Base-by-base conservation (phyloP, 1,284 basidiomycete genomes). In the Trametes sp. region DNA sequence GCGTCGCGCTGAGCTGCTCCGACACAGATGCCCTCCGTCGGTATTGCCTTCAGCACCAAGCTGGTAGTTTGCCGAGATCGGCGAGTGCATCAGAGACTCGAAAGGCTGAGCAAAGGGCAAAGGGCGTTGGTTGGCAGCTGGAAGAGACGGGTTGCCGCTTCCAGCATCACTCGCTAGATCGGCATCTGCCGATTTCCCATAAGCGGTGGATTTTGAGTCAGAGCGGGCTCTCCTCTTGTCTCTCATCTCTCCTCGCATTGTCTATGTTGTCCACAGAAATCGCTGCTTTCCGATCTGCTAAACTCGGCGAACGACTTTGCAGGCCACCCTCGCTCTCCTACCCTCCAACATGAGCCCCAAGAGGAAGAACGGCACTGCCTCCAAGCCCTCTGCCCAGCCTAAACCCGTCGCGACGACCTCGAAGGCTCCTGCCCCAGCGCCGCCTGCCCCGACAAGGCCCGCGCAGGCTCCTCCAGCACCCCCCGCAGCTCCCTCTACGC, bases 181-280 rank as follows among this genome's bases (percentile, higher is more conserved):
- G 66, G 66, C 55, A 49, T 35, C 54, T 59, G 63, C 66, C 66
- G 66, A 38, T n/a, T 54, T 36, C 57, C 48, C 55, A 54, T 61
- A 64, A 61, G 63, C 58, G 59, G 59, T 48, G 44, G 65, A 63
- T 63, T 66, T 67, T 67, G 66, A 64, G 31, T 65, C 63, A 57
- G 16, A 49, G 59, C 51, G 41, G 23, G 35, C 31, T 23, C 35
- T 36, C 21, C 46, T 36, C 54, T 44, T 42, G 41, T 38, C 56
- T 51, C 38, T 53, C 57, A 38, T 54, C 55, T 52, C 45, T 45
- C 54, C 46, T 41, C 59, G 50, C 58, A 60, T 60, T 59, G 63
- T 67, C 66, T 67, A 67, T 67, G 66, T 65, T 65, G 66, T 52
- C 66, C 41, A 45, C 55, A 62, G 57, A 64, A 63, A 63, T 63